A percentile compares a stretch with the other conserved stretches of the same genome.
Evolutionary conservation across 1,139 yeast genomes (phyloP).

Genomic region (Zygoascus meyerae): DNA sequence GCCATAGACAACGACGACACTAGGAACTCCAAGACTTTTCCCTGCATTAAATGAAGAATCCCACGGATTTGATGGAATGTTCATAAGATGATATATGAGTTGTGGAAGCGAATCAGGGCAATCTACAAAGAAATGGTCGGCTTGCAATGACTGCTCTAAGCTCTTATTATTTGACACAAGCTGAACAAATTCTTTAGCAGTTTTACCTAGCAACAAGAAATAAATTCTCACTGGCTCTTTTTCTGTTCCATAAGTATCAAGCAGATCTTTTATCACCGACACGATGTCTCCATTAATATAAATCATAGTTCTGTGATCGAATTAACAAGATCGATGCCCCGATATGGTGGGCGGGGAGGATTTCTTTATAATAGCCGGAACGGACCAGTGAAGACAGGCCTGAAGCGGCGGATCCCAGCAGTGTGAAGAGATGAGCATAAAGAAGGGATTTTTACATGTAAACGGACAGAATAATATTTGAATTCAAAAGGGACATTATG

Average conservation of each 20-base stretch:
- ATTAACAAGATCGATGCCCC: no score
- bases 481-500: no score
- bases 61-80: not conserved
- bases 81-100: not conserved
- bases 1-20: constrained; percentile 3
- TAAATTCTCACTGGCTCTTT: not conserved
- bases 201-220: constrained; percentile 11
- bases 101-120: not conserved
- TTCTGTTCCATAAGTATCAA: not conserved
- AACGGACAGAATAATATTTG: no score
- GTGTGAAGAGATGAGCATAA: no score
- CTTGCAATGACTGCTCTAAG: not conserved
- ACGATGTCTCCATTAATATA: constrained; percentile 8
- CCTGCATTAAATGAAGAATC: not conserved
- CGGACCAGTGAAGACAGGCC: no score
- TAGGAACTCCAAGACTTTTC: no score
- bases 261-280: constrained; percentile 6
- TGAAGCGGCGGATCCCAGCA: no score
- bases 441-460: no score
- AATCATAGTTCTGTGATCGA: not conserved
- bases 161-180: not conserved
- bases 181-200: not conserved
- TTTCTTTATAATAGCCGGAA: no score
- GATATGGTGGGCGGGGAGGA: not conserved
- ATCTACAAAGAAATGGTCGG: constrained; percentile 1